phyloP scores from a whole-genome alignment of 768 basidiomycete genomes.

The Kwoniella europaea region DNA sequence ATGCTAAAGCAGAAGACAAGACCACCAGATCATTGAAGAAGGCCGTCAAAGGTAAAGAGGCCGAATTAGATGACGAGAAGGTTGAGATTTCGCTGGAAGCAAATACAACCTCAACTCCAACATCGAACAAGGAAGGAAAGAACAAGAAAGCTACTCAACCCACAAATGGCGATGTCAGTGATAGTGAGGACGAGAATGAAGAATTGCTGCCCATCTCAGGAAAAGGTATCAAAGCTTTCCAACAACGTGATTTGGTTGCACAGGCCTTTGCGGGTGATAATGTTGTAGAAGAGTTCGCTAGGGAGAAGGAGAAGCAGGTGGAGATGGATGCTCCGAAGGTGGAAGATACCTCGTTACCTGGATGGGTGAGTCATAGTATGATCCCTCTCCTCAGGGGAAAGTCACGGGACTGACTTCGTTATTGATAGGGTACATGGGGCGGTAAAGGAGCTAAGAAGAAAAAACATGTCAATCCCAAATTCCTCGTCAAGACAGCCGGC shows the following conservation, averaged over 20 bases:
- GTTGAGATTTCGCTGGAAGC: slow-evolving; percentile 74
- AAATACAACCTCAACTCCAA: slow-evolving; percentile 4
- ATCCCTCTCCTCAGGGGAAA: neutral
- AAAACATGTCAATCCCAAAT: slow-evolving; percentile 65
- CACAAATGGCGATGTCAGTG: slow-evolving; percentile 2
- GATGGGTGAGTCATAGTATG: slow-evolving; percentile 73
- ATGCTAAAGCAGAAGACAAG: slow-evolving; percentile 68
- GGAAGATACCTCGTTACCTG: slow-evolving; percentile 87
- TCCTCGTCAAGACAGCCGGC: slow-evolving; percentile 81
- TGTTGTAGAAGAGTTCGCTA: slow-evolving; percentile 89
- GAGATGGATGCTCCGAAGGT: slow-evolving; percentile 84
- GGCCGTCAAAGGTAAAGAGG: slow-evolving; percentile 66
- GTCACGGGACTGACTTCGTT: neutral
- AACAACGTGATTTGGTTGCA: slow-evolving; percentile 90
- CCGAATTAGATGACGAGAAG: slow-evolving; percentile 79
- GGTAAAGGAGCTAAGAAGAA: slow-evolving; percentile 75
- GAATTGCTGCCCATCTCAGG: slow-evolving; percentile 49
- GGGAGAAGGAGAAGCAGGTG: slow-evolving; percentile 78
- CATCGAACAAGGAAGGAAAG: slow-evolving; percentile 42
- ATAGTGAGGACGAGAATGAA: slow-evolving; percentile 62
- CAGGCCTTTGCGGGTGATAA: slow-evolving; percentile 97
- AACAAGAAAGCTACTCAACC: slow-evolving; percentile 33
- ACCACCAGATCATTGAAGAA: slow-evolving; percentile 78
- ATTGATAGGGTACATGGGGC: slow-evolving; percentile 82
- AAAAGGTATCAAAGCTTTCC: slow-evolving; percentile 69